These are phyloP conservation scores for Trichocladium uniseriatum DNA, from an alignment of 495 filamentous ascomycete genomes.

Conservation along the genomic window DNA sequence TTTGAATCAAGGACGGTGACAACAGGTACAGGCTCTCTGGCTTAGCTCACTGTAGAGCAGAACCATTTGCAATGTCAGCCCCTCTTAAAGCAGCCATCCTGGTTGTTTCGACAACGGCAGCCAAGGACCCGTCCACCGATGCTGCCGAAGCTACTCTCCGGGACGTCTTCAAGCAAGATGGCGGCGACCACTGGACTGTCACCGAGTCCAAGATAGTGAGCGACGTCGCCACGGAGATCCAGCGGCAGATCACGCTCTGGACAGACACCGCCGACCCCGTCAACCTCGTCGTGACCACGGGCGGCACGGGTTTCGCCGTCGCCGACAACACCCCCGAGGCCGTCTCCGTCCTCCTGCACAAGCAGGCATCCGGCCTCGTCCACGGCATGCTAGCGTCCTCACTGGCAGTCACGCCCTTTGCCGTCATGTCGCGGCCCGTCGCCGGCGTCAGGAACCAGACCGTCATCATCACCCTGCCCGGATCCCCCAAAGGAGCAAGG, in stretches of 20 bases:
- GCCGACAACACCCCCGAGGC: slow-evolving; percentile 88
- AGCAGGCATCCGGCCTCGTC: slow-evolving; percentile 78
- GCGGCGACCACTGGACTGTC: slow-evolving; percentile 57
- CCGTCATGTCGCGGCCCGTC: slow-evolving; percentile 93
- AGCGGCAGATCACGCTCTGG: slow-evolving; percentile 59
- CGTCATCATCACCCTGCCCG: slow-evolving; percentile 83
- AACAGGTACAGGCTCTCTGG: too few relatives aligned
- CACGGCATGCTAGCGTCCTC: slow-evolving; percentile 92
- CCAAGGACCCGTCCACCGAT: slow-evolving; percentile 71
- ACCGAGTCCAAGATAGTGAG: slow-evolving; percentile 65
- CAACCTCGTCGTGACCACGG: slow-evolving; percentile 80
- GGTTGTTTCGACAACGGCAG: slow-evolving; percentile 89
- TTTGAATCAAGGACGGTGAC: too few relatives aligned
- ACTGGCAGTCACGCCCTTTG: slow-evolving; percentile 81
- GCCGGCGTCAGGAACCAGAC: slow-evolving; percentile 79
- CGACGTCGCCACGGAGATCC: slow-evolving; percentile 67
- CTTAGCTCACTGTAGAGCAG: not conserved
- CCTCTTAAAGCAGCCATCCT: slow-evolving; percentile 63
- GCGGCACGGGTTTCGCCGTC: slow-evolving; percentile 90
- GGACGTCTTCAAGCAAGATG: slow-evolving; percentile 56
- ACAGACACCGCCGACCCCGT: slow-evolving; percentile 48
- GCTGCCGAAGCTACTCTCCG: slow-evolving; percentile 53
- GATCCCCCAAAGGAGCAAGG: slow-evolving; percentile 91
- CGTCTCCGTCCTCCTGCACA: slow-evolving; percentile 70
- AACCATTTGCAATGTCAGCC: slow-evolving; percentile 15